phyloP scores from a whole-genome alignment of 2,329 filamentous ascomycete genomes.

The Penicillium palitans region DNA sequence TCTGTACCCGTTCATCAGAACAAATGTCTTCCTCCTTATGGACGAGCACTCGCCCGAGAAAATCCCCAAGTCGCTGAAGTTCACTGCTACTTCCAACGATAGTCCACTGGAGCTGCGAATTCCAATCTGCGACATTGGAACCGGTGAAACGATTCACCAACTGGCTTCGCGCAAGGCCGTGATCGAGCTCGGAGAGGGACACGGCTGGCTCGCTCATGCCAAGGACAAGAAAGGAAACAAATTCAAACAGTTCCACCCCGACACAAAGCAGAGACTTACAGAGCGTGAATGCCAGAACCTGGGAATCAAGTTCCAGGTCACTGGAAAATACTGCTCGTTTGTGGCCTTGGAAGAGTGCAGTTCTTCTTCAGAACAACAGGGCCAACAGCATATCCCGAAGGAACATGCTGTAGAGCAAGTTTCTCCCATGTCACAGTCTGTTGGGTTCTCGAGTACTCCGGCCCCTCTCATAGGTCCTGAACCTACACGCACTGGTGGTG shows the following conservation, averaged over 20 bases:
- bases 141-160: constrained; percentile 63
- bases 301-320: constrained; percentile 66
- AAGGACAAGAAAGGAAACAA: constrained; percentile 48
- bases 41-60: constrained; percentile 51
- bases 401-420: neutral
- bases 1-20: constrained; percentile 67
- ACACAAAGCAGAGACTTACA: constrained; percentile 60
- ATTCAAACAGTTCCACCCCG: constrained; percentile 51
- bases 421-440: too few relatives aligned
- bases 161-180: constrained; percentile 68
- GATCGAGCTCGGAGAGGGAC: constrained; percentile 67
- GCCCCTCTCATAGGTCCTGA: too few relatives aligned
- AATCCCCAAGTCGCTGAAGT: constrained; percentile 56
- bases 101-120: constrained; percentile 66
- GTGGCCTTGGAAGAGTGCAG: constrained; percentile 61
- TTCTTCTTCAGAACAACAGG: neutral
- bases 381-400: neutral
- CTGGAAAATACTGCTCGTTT: constrained; percentile 71
- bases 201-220: constrained; percentile 63
- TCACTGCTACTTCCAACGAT: constrained; percentile 58
- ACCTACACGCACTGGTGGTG: neutral
- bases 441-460: too few relatives aligned
- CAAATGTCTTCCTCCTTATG: constrained; percentile 65
- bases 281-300: constrained; percentile 66
- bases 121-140: constrained; percentile 54